phyloP scores from a whole-genome alignment of 139 green algal species.

The Volvox africanus region DNA sequence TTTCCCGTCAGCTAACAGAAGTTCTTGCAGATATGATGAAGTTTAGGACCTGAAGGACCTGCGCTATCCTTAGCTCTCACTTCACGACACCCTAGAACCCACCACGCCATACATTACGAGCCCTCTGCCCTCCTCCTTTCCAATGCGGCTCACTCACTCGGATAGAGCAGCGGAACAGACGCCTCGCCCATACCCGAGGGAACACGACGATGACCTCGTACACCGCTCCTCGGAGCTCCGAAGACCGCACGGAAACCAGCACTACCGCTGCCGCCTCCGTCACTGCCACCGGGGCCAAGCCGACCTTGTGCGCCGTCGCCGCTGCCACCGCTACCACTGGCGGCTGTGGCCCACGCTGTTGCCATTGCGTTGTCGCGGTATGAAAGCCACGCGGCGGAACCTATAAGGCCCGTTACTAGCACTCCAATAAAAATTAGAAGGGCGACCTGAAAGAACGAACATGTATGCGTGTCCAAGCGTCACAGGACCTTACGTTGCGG shows the following conservation, averaged over 20 bases:
- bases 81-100: no score
- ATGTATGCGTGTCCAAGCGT: no score
- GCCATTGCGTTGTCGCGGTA: slow-evolving; percentile 48
- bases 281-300: background rate
- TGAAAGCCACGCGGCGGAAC: slow-evolving; percentile 17
- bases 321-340: background rate
- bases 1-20: no score
- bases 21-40: no score
- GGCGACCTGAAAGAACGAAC: no score
- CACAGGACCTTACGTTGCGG: no score
- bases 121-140: background rate
- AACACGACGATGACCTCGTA: background rate
- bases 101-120: no score
- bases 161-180: slow-evolving; percentile 19
- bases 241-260: no score
- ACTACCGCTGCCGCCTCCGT: background rate
- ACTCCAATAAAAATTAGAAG: slow-evolving; percentile 50
- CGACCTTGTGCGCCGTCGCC: no score
- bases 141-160: background rate
- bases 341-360: slow-evolving; percentile 22
- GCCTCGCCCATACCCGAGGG: background rate
- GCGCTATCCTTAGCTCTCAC: no score
- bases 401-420: slow-evolving; percentile 20
- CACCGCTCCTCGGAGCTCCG: background rate
- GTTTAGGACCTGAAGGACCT: no score